Evolutionary conservation across 192 early-diverging fungal species (phyloP), one percentile per base, ranked within the genome.

Genomic region (Phlyctochytrium arcticum): DNA sequence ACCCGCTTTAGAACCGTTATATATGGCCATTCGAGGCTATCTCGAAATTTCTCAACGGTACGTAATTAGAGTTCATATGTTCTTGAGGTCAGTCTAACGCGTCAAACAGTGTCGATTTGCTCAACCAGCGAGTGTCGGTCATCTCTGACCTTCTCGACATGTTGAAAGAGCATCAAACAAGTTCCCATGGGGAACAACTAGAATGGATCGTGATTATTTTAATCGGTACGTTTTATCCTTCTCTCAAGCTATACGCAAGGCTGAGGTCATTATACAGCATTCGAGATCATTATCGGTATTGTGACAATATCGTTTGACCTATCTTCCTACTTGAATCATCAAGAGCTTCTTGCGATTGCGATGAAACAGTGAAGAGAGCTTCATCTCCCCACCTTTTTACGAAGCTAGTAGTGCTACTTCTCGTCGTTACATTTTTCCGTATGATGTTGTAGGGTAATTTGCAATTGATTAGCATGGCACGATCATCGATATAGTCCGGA

Each of bases 141-240:
- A 95, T 98, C 57, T 74, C 75, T 3, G 82, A 96, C 69, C 73
- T 98, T 50, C 74, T 98, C 65, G 94, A 95, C 34, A 95, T 98
- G 93, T 76, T 98, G 42, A 93, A 92, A 61, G 93, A 95, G 32
- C 93, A 98, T 67, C 78, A 94, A 60, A 95, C 89, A 31, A 89
- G 88, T 34, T 89, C 88, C 34, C 92, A 98, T 64, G 89, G 83
- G 62, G 94, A 95, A 67, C 89, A 92, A 56, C 79, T 95, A 21
- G 94, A 95, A 63, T 92, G 92, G 89, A 98, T 98, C 57, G 91
- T 98, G 2, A 98, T 98, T 67, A 85, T 91, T 48, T 80, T 97
- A 36, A 97, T 97, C 77, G 90, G 73, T 75, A 33, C 9, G 42
- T 27, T 27, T 44, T 1, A 19, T n/a, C 1, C 0, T 44, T 19